phyloP scores from a whole-genome alignment of 148 eudicot genomes.

The Chenopodium berlandieri region DNA sequence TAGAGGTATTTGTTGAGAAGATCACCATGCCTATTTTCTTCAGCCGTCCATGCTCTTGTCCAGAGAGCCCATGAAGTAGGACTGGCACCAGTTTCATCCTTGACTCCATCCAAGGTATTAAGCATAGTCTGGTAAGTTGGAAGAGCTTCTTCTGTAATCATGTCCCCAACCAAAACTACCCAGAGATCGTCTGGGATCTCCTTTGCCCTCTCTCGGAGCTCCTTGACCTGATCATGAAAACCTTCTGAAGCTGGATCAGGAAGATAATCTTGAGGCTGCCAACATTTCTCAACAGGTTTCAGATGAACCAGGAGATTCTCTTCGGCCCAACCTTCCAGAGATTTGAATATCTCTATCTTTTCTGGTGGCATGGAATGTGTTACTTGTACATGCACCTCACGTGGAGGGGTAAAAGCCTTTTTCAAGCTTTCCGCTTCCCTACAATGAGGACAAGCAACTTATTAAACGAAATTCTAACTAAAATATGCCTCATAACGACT shows the following conservation, averaged over 20 bases:
- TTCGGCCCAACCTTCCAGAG: slow-evolving; percentile 59
- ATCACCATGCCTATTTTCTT: slow-evolving; percentile 71
- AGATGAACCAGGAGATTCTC: slow-evolving; percentile 45
- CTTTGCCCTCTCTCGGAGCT: slow-evolving; percentile 50
- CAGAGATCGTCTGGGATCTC: slow-evolving; percentile 64
- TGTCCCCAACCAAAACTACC: slow-evolving; percentile 65
- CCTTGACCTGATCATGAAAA: slow-evolving; percentile 47
- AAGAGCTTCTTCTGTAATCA: slow-evolving; percentile 77
- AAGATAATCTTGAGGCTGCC: slow-evolving; percentile 71
- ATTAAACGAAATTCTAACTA: slow-evolving; percentile 8
- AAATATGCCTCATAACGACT: not conserved
- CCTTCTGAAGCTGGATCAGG: slow-evolving; percentile 63
- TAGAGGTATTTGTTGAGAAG: slow-evolving; percentile 60
- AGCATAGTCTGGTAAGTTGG: slow-evolving; percentile 74
- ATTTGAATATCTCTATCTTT: slow-evolving; percentile 63
- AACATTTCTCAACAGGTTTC: slow-evolving; percentile 62
- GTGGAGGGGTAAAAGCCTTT: slow-evolving; percentile 49
- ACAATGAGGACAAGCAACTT: slow-evolving; percentile 11
- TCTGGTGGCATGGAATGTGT: slow-evolving; percentile 67
- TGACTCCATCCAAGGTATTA: slow-evolving; percentile 56
- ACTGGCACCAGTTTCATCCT: slow-evolving; percentile 69
- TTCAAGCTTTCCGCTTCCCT: slow-evolving; percentile 35
- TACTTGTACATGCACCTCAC: slow-evolving; percentile 49
- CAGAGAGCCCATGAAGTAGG: slow-evolving; percentile 56
- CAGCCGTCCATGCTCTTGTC: slow-evolving; percentile 70